These are phyloP conservation scores for Candida xiaguanensis DNA, from an alignment of 805 yeast species.

Conservation along the genomic window DNA sequence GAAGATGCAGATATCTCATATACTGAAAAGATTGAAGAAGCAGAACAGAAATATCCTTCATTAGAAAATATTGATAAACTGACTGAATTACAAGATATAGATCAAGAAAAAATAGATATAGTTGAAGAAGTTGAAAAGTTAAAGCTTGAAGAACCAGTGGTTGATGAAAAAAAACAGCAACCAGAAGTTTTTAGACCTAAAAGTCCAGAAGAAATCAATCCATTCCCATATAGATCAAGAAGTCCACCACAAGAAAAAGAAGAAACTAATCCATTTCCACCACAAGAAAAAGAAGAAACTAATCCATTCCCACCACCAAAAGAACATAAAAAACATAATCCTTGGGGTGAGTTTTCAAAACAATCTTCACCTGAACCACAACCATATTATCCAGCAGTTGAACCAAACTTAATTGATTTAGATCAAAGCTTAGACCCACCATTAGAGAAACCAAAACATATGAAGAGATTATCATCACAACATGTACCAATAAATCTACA, in stretches of 20 bases:
- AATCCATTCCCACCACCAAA: background rate
- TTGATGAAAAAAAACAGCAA: no score
- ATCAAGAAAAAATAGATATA: background rate
- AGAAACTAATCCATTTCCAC: background rate
- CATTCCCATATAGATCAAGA: background rate
- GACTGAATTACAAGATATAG: background rate
- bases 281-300: background rate
- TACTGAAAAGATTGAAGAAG: conserved; percentile 40
- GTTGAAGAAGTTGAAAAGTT: background rate
- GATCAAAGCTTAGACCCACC: conserved; percentile 14
- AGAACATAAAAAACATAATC: conserved; percentile 18
- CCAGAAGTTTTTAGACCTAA: background rate
- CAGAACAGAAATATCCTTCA: conserved; percentile 52
- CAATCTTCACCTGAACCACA: conserved; percentile 4
- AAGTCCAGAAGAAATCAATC: background rate
- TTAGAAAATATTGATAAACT: conserved; percentile 13
- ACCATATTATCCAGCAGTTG: conserved; percentile 8
- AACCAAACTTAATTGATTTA: conserved; percentile 31
- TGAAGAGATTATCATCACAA: conserved; percentile 28
- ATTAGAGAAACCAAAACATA: conserved; percentile 23
- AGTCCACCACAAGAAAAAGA: background rate
- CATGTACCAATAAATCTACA: conserved; percentile 27
- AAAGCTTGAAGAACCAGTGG: background rate
- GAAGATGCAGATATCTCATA: conserved; percentile 17
- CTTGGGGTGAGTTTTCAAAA: conserved; percentile 30